Evolutionary conservation across 352 stramenopile species (phyloP).

Genomic region (Thraustotheca clavata): DNA sequence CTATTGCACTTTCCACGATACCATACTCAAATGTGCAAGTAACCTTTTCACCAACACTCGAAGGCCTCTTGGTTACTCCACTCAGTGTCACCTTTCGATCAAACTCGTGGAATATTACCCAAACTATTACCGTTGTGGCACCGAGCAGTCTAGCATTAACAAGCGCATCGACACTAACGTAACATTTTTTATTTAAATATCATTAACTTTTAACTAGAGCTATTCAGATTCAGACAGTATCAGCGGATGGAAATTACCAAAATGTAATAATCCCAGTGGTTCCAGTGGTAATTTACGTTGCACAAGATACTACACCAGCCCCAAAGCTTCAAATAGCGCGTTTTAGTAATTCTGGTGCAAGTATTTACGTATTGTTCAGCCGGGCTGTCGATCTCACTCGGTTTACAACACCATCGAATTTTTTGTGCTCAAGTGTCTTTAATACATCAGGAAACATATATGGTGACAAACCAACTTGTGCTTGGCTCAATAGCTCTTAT

Average conservation of each 20-base stretch:
- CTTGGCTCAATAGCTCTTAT: constrained; percentile 34
- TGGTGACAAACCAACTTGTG: constrained; percentile 31
- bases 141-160: constrained; percentile 42
- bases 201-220: no score
- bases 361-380: no score
- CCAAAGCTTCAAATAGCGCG: no score
- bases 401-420: constrained; percentile 28
- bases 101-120: constrained; percentile 40
- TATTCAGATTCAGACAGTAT: no score
- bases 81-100: constrained; percentile 31
- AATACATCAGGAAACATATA: constrained; percentile 36
- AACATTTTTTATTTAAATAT: no score
- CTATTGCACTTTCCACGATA: constrained; percentile 38
- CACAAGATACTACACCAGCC: no score
- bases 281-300: no score
- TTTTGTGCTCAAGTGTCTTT: constrained; percentile 46
- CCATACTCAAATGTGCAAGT: constrained; percentile 34
- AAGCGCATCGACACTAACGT: no score
- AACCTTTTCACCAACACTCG: constrained; percentile 27
- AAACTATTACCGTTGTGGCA: constrained; percentile 33
- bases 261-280: no score
- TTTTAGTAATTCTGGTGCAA: no score
- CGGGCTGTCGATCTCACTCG: constrained; percentile 33
- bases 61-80: constrained; percentile 35
- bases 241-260: no score